Evolutionary conservation across 2,329 filamentous ascomycete species (phyloP).

Genomic region (Neonectria punicea): DNA sequence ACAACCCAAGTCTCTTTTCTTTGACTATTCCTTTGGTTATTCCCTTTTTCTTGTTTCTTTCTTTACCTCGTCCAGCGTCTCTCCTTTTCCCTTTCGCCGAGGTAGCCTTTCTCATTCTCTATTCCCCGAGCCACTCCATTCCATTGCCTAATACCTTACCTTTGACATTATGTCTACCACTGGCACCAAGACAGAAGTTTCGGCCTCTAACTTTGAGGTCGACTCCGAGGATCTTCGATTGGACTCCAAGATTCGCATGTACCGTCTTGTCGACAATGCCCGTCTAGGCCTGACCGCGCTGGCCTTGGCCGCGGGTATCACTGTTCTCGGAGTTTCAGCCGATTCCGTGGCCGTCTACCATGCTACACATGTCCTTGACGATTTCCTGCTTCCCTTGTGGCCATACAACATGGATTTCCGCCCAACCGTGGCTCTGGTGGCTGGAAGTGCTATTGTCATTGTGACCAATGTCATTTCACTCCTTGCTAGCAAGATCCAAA

Average conservation of each 20-base stretch:
- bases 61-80: constrained; percentile 11
- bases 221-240: constrained; percentile 52
- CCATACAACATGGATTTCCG: constrained; percentile 66
- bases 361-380: constrained; percentile 59
- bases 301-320: constrained; percentile 61
- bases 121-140: constrained; percentile 9
- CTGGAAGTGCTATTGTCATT: constrained; percentile 61
- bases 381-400: constrained; percentile 66
- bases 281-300: constrained; percentile 61
- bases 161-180: constrained; percentile 40
- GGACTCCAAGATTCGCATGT: constrained; percentile 51
- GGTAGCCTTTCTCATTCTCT: constrained; percentile 22
- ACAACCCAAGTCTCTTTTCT: constrained; percentile 11
- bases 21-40: constrained; percentile 8
- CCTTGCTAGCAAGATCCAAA: constrained; percentile 57
- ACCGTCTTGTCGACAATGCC: constrained; percentile 56
- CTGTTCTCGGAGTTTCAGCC: constrained; percentile 64
- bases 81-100: constrained; percentile 8
- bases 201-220: constrained; percentile 61
- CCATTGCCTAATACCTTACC: constrained; percentile 15
- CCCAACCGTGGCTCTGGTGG: constrained; percentile 65
- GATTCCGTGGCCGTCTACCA: constrained; percentile 67
- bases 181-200: constrained; percentile 52
- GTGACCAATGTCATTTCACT: constrained; percentile 61
- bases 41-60: constrained; percentile 18